phyloP scores from a whole-genome alignment of 73 alveolate genomes.

The Diophrys sp. region DNA sequence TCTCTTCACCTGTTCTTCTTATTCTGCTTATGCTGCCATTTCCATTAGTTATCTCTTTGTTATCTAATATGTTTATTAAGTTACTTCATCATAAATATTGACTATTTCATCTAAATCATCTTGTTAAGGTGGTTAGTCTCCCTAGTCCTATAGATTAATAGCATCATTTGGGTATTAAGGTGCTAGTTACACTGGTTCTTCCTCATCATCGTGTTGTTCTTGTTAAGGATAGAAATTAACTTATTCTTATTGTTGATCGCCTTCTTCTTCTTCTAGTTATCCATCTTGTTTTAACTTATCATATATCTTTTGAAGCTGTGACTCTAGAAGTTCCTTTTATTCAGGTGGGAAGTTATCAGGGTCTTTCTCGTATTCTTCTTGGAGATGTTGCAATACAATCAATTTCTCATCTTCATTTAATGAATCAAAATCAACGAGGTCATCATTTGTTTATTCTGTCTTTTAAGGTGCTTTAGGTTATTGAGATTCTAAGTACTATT shows the following conservation, averaged over 20 bases:
- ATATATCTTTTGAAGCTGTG: neutral
- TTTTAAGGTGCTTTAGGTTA: too few relatives aligned
- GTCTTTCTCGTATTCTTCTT: neutral
- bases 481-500: neutral
- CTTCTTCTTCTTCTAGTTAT: neutral
- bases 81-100: neutral
- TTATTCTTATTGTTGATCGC: neutral
- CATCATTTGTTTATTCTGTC: too few relatives aligned
- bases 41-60: neutral
- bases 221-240: neutral
- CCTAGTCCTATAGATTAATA: neutral
- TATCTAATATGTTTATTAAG: neutral
- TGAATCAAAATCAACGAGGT: neutral
- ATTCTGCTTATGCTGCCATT: neutral
- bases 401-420: neutral
- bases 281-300: too few relatives aligned
- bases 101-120: neutral
- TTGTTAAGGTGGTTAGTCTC: neutral
- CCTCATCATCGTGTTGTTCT: neutral
- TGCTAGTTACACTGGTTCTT: neutral
- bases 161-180: neutral
- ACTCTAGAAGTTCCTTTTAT: neutral
- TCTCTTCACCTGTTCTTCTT: neutral
- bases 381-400: neutral
- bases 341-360: neutral